These are phyloP conservation scores for Pseudogymnoascus sp. DNA, from an alignment of 2,329 filamentous ascomycete species.

Conservation along the genomic window DNA sequence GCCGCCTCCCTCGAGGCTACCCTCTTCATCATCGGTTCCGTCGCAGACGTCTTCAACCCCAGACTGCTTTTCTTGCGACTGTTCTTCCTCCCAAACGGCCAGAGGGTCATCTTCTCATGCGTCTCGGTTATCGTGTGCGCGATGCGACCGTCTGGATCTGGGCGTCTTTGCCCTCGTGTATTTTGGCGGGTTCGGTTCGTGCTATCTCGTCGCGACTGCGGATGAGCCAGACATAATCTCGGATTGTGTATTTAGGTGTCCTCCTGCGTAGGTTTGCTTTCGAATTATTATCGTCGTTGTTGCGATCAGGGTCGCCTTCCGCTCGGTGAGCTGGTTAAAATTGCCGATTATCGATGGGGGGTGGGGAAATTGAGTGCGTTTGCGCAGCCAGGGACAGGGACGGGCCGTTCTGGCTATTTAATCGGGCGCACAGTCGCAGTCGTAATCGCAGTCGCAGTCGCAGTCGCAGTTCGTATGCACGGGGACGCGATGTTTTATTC, in stretches of 20 bases:
- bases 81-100: constrained; percentile 72
- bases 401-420: neutral
- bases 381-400: neutral
- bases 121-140: neutral
- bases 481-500: neutral
- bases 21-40: constrained; percentile 36
- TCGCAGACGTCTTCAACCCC: constrained; percentile 47
- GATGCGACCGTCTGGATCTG: neutral
- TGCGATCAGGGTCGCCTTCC: neutral
- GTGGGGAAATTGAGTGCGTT: constrained; percentile 1
- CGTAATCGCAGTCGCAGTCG: neutral
- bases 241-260: neutral
- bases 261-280: neutral
- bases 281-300: neutral
- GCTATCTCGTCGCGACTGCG: constrained; percentile 1
- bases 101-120: constrained; percentile 59
- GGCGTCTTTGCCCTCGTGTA: neutral
- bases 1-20: constrained; percentile 22
- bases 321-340: neutral
- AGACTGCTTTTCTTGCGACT: constrained; percentile 52
- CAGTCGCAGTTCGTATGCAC: too few species aligned
- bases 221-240: constrained; percentile 4
- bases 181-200: neutral
- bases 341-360: constrained; percentile 4
- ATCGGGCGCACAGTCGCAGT: neutral